Percentiles rank a stretch among this genome's conserved stretches.
Evolutionary conservation across 2,329 filamentous ascomycete species (phyloP).

Genomic region (Intubia oerlemansii): DNA sequence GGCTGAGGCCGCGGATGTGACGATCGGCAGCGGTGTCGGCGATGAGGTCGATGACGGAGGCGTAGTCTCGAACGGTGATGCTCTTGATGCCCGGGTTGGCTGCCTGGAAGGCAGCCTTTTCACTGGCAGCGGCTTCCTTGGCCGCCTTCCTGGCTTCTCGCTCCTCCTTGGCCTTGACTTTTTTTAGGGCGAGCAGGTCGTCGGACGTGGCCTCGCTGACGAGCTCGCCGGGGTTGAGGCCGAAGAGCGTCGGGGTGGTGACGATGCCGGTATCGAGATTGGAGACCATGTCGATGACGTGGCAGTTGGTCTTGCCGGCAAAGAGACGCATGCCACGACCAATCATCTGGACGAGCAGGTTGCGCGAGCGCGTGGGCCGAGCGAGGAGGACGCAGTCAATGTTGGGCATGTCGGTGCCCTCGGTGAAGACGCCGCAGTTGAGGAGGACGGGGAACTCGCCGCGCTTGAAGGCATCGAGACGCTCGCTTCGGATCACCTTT

Average conservation of each 20-base stretch:
- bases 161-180: no score
- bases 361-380: slow-evolving; percentile 77
- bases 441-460: slow-evolving; percentile 69
- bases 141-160: no score
- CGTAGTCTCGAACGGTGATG: slow-evolving; percentile 75
- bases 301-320: slow-evolving; percentile 66
- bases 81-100: slow-evolving; percentile 13
- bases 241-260: slow-evolving; percentile 80
- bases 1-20: slow-evolving; percentile 30
- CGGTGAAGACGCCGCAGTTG: slow-evolving; percentile 92
- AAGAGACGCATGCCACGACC: slow-evolving; percentile 76
- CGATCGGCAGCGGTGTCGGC: slow-evolving; percentile 33
- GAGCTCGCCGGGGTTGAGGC: slow-evolving; percentile 65
- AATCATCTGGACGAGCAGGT: slow-evolving; percentile 93
- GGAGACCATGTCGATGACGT: slow-evolving; percentile 91
- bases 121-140: no score
- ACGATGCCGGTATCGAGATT: slow-evolving; percentile 67
- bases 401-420: slow-evolving; percentile 94
- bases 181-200: slow-evolving; percentile 35
- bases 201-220: slow-evolving; percentile 43
- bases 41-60: slow-evolving; percentile 77
- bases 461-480: slow-evolving; percentile 53
- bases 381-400: slow-evolving; percentile 84
- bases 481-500: slow-evolving; percentile 42
- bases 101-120: neutral